Evolutionary conservation across 2,329 filamentous ascomycete genomes (phyloP), one percentile per base, ranked within the genome.

Genomic region (Chrysoporthe deuterocubensis): DNA sequence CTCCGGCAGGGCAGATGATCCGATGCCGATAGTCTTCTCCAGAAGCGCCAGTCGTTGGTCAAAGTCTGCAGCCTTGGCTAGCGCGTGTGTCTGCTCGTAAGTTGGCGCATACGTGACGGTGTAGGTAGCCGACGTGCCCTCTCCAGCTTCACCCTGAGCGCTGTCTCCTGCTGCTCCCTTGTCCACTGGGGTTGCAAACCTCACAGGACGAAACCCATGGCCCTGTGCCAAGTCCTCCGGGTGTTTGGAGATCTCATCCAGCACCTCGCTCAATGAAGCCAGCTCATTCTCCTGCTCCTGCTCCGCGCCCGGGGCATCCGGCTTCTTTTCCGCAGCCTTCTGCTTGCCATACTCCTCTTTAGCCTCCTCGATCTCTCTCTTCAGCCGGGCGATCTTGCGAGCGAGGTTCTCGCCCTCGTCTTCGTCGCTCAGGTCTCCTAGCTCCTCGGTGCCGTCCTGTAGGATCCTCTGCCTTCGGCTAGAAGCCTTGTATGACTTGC

Each of bases 41-140:
- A 99, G 83, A 42, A 91, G 82, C 2, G 90, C 82, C 26, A 99
- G 87, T 5, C 96, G 89, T 42, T 88, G 86, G 76, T 98, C 95
- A 74, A 99, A 97, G 71, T 96, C 92, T 34, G 94, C 92, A 7
- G 93, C 91, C 77, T 94, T 92, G 44, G 90, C 88, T 46, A 97
- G 83, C 37, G 90, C 88, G 74, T 93, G 90, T 52, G 84, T 89
- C 75, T 90, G 85, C 73, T 90, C 87, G 72, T 89, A 92, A 62
- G 79, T 85, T 57, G 82, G 90, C 43, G 87, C 85, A 72, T 90
- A 90, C 42, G 87, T 89, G 61, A 90, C 81, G 0, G 87, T 90
- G 73, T 90, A 91, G 43, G 86, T 90, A 46, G 86, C 80, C 18
- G 76, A 77, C 37, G 77, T 74, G 21, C 69, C 66, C 9, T 71